A percentile compares a stretch with the other conserved stretches of the same genome.
Evolutionary conservation across 495 filamentous ascomycete species (phyloP).

Genomic region (Aspergillus nanangensis): DNA sequence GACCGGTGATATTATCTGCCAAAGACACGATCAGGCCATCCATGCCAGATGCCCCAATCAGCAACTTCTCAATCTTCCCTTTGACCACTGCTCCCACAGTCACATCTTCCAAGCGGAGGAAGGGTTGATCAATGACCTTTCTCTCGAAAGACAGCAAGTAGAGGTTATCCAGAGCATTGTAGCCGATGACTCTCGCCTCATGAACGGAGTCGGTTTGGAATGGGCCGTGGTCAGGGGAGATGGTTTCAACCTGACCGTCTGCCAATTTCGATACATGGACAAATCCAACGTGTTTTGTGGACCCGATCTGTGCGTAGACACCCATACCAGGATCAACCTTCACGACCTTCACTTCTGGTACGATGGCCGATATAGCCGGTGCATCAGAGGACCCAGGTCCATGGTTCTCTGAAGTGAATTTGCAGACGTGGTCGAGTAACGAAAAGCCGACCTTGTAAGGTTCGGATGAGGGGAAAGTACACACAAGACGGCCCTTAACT

Average conservation of each 20-base stretch:
- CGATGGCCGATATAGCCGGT: conserved; percentile 69
- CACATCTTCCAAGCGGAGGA: conserved; percentile 85
- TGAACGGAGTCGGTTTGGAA: conserved; percentile 76
- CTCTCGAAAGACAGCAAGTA: conserved; percentile 83
- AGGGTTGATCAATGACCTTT: conserved; percentile 78
- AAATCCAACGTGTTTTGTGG: conserved; percentile 71
- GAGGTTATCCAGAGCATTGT: conserved; percentile 79
- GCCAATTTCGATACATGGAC: conserved; percentile 89
- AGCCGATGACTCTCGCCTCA: conserved; percentile 76
- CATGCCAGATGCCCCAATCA: conserved; percentile 67
- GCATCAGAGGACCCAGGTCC: conserved; percentile 43
- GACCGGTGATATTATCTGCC: conserved; percentile 78
- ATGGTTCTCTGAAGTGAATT: conserved; percentile 50
- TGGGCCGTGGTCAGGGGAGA: conserved; percentile 68
- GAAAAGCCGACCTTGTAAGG: conserved; percentile 82
- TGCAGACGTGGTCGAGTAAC: conserved; percentile 74
- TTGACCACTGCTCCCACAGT: conserved; percentile 75
- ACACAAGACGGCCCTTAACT: conserved; percentile 80
- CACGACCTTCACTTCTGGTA: conserved; percentile 70
- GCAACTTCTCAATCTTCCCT: conserved; percentile 78
- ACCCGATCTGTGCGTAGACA: conserved; percentile 75
- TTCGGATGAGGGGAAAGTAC: conserved; percentile 72
- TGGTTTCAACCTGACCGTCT: conserved; percentile 77
- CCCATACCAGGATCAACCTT: conserved; percentile 74
- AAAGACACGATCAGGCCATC: conserved; percentile 77